Conservation (phyloP, 148 eudicot genomes). For the Selenicereus undatus region DNA sequence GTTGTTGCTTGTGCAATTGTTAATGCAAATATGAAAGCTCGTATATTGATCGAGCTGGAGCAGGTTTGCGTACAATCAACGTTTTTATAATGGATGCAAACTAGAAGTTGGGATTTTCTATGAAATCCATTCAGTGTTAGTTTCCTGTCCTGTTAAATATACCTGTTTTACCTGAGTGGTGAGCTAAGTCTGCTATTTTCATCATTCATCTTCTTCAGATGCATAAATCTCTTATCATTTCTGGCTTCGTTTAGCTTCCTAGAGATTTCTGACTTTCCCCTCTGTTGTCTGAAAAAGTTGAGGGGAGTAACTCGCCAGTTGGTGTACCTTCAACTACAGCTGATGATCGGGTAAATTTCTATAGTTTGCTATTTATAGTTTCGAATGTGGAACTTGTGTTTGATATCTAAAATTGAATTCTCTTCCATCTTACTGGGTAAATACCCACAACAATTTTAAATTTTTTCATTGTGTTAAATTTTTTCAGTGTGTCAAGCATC, state of each 20-base stretch:
- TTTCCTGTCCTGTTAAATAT: not conserved
- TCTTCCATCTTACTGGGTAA: not conserved
- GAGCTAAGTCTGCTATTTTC: no score
- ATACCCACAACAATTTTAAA: not conserved
- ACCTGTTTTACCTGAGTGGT: not conserved
- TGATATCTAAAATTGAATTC: not conserved
- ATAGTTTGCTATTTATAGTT: not conserved
- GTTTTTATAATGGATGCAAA: not conserved
- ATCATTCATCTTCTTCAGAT: no score
- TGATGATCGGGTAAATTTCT: conserved; percentile 50
- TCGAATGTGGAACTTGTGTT: not conserved
- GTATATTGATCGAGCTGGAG: not conserved
- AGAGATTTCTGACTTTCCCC: conserved; percentile 16
- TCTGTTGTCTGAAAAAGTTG: conserved; percentile 33
- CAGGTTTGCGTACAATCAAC: not conserved
- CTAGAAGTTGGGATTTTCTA: no score
- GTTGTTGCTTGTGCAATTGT: conserved; percentile 17
- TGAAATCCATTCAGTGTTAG: not conserved
- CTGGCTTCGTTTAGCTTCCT: no score
- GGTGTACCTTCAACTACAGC: conserved; percentile 27
- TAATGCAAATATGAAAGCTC: not conserved
- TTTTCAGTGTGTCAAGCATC: not conserved
- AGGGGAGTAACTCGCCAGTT: conserved; percentile 33
- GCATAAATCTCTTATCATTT: no score
- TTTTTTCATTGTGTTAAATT: not conserved